Evolutionary conservation across 345 rosid genomes (phyloP).

Genomic region (Hibiscus trionum): DNA sequence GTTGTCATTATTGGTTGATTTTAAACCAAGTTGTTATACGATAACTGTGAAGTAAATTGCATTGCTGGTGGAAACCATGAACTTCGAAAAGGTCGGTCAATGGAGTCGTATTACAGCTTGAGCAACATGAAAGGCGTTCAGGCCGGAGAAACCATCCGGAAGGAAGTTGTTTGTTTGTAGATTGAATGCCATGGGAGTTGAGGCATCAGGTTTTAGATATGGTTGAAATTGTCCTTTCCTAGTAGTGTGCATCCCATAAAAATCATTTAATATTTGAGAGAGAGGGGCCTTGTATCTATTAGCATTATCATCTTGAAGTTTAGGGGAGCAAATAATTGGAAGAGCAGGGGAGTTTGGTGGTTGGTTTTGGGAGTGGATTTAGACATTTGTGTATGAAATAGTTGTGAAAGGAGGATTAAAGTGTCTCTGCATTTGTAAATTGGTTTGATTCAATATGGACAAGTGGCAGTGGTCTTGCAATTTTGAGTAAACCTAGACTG

Average conservation of each 20-base stretch:
- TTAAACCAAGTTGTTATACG: not conserved
- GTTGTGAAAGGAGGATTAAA: too few species aligned
- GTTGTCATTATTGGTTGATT: not conserved
- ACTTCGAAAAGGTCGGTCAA: not conserved
- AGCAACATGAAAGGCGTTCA: not conserved
- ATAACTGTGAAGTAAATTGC: not conserved
- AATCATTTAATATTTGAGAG: not conserved
- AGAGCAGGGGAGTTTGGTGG: too few species aligned
- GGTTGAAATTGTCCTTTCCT: not conserved
- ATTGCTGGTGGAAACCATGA: not conserved
- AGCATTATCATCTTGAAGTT: not conserved
- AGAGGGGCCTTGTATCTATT: not conserved
- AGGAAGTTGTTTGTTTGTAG: not conserved
- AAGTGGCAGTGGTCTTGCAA: not conserved
- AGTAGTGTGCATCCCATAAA: not conserved
- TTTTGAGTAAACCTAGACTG: not conserved
- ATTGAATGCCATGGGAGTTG: not conserved
- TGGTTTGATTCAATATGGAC: not conserved
- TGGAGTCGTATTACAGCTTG: constrained; percentile 4
- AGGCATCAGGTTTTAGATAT: not conserved
- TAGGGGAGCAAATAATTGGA: not conserved
- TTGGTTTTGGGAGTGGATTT: too few species aligned
- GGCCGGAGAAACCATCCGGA: not conserved
- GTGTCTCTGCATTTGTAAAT: too few species aligned
- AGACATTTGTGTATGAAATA: too few species aligned